phyloP scores from a whole-genome alignment of 169 alveolate genomes.

The Amoebophrya sp. region DNA sequence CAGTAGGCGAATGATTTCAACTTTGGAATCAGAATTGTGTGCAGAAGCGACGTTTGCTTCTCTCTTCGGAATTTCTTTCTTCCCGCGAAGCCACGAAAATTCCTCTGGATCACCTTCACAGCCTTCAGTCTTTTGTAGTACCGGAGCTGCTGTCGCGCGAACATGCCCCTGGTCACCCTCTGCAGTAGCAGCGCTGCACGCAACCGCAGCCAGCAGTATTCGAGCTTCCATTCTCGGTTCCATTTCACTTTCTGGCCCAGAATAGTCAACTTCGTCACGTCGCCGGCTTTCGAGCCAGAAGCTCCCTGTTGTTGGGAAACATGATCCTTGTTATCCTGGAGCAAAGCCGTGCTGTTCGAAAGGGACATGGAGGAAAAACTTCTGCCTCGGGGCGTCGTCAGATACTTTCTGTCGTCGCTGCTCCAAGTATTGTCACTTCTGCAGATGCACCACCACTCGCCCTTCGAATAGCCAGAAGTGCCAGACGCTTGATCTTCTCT shows the following conservation, averaged over 20 bases:
- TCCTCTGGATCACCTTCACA: neutral
- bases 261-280: neutral
- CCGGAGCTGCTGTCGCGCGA: neutral
- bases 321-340: neutral
- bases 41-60: too few species aligned
- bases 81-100: neutral
- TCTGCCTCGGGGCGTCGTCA: neutral
- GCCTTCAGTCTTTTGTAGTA: neutral
- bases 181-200: neutral
- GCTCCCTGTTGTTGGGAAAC: neutral
- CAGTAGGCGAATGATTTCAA: too few species aligned
- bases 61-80: neutral
- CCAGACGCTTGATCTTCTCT: neutral
- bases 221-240: neutral
- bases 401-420: neutral
- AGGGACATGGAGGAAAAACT: neutral
- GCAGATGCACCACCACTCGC: neutral
- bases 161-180: neutral
- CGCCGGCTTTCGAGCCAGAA: neutral
- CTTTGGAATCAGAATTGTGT: too few species aligned
- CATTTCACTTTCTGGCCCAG: neutral
- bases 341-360: neutral
- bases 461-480: neutral
- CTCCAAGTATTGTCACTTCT: neutral
- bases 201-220: neutral